Percentiles rank a stretch among this genome's conserved stretches.
Evolutionary conservation across 202 grass and related monocot genomes (phyloP).

Genomic region (Tripidium arundinaceum): DNA sequence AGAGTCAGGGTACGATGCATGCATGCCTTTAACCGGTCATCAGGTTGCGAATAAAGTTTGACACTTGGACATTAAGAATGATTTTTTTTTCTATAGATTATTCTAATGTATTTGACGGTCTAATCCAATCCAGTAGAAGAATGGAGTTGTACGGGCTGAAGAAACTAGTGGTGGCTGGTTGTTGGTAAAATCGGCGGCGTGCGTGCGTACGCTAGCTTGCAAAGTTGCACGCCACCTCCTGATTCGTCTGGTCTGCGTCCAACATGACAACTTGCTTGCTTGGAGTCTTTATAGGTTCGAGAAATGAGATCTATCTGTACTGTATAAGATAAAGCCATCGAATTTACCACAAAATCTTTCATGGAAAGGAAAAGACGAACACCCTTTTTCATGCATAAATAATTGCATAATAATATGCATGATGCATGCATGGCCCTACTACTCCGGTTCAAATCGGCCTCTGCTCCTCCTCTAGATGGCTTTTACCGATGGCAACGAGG

Average conservation of each 20-base stretch:
- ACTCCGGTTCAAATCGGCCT: background rate
- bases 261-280: background rate
- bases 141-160: background rate
- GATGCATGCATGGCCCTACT: background rate
- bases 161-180: background rate
- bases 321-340: background rate
- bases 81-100: background rate
- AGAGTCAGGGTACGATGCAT: background rate
- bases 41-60: background rate
- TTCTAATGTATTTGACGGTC: background rate
- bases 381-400: background rate
- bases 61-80: background rate
- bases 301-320: background rate
- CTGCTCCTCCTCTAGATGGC: background rate
- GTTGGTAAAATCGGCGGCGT: background rate
- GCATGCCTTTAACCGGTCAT: background rate
- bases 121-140: background rate
- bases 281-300: background rate
- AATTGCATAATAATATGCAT: background rate
- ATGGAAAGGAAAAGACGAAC: background rate
- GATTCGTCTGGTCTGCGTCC: background rate
- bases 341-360: background rate
- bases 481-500: conserved; percentile 3
- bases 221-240: background rate
- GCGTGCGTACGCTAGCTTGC: background rate